Evolutionary conservation across 176 grass and related monocot species (phyloP), one percentile per base, ranked within the genome.

Genomic region (Saccharum officinarum): DNA sequence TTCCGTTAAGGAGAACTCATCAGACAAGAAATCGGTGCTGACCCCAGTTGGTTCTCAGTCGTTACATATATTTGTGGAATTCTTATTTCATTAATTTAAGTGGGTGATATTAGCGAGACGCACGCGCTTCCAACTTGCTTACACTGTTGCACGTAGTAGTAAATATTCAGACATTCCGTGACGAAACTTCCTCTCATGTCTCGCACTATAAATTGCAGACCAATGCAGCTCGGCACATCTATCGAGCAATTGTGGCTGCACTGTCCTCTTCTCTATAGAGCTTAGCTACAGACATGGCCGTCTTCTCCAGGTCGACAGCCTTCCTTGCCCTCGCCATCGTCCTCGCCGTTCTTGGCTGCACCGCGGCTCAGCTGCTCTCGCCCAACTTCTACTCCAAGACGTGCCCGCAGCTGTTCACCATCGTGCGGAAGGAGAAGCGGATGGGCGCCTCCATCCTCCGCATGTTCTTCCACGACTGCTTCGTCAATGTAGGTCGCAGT

Each of bases 381-480:
- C 12, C 63, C 28, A 66, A 6, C 63, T 66, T 66, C 28, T 66
- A 66, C 63, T 16, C 13, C 28, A 66, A 66, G 11, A 66, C 26
- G 14, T 66, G 63, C 63, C 63, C 63, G 63, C 16, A 66, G 1
- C 28, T 66, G 63, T 3, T 13, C 28, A 15, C 28, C 63, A 66
- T 66, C 63, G 63, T 66, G 63, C 63, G 28, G 1, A 33, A 31
- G 30, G 95, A 94, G 77, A 81, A 75, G 4, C 76, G 92, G 28
- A 97, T 97, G 95, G 92, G 87, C 30, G 92, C 95, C 1, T 94
- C 90, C 33, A 92, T 97, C 47, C 86, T 97, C 66, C 86, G 95
- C 46, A 47, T 97, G 40, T 89, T 90, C 86, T 97, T 94, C 86
- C 95, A 97, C 76, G 95, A 97, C 62, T 97, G 95, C 79, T 97